Percentiles rank a stretch among this genome's conserved stretches.
Conservation (phyloP, 2,329 filamentous ascomycete species). For the Immersiporthe knoxdaviesiana region DNA sequence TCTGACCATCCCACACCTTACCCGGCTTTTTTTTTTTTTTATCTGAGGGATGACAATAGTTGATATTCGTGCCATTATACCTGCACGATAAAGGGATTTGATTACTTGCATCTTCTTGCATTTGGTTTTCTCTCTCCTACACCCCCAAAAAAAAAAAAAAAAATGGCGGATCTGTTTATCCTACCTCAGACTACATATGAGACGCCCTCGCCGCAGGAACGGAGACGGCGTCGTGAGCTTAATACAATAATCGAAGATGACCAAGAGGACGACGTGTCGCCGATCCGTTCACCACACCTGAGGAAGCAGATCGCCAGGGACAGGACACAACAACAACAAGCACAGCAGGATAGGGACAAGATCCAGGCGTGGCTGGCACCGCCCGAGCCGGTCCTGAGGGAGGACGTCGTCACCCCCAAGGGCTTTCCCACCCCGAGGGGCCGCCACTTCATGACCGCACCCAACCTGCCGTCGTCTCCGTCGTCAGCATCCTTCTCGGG, state of each 20-base stretch:
- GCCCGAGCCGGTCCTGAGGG: constrained; percentile 42
- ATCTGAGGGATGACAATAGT: constrained; percentile 32
- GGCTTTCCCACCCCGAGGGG: constrained; percentile 76
- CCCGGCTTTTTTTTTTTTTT: constrained; percentile 38
- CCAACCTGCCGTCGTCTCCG: constrained; percentile 64
- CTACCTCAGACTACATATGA: constrained; percentile 48
- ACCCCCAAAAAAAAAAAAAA: too few relatives aligned
- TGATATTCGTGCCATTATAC: constrained; percentile 24
- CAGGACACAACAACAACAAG: constrained; percentile 29
- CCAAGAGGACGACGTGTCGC: constrained; percentile 41
- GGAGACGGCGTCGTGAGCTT: constrained; percentile 57
- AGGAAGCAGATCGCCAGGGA: constrained; percentile 35
- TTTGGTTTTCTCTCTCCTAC: not conserved
- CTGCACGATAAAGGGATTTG: constrained; percentile 32
- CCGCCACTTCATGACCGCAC: constrained; percentile 65
- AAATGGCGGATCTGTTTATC: constrained; percentile 52
- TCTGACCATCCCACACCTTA: constrained; percentile 22
- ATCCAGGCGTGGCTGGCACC: constrained; percentile 63
- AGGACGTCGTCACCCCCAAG: constrained; percentile 39
- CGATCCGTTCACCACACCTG: constrained; percentile 34
- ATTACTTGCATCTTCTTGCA: not conserved
- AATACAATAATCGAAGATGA: constrained; percentile 69
- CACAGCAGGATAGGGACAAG: constrained; percentile 46
- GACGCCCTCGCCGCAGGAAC: constrained; percentile 54
- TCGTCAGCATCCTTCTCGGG: constrained; percentile 52